A percentile compares a stretch with the other conserved stretches of the same genome.
Evolutionary conservation across 345 rosid genomes (phyloP).

Genomic region (Salix suchowensis): DNA sequence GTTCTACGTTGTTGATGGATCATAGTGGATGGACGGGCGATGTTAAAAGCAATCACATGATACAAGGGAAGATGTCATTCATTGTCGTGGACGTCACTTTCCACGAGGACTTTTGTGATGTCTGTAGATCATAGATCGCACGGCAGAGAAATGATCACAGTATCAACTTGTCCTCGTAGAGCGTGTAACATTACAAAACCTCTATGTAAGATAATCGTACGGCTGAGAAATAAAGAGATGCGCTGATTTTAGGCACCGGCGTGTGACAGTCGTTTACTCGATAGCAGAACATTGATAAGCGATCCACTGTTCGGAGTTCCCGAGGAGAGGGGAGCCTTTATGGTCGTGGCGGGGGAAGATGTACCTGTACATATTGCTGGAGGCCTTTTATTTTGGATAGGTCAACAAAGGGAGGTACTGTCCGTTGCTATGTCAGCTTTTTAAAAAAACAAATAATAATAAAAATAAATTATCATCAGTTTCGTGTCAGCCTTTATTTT

Average conservation of each 20-base stretch:
- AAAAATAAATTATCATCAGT: background rate
- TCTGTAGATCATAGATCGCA: background rate
- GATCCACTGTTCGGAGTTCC: background rate
- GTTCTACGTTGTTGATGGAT: background rate
- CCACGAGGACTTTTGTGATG: conserved; percentile 15
- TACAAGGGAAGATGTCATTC: conserved; percentile 3
- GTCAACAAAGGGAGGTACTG: background rate
- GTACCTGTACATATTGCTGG: background rate
- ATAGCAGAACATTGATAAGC: background rate
- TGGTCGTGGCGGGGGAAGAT: background rate
- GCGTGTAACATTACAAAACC: too few species aligned
- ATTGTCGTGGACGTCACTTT: background rate
- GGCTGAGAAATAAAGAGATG: background rate
- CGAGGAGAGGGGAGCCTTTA: background rate
- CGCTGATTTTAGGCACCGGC: background rate
- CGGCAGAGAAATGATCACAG: background rate
- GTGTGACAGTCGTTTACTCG: too few species aligned
- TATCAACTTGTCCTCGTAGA: background rate
- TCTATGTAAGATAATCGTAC: background rate
- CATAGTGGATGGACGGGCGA: background rate
- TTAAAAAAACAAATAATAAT: too few species aligned
- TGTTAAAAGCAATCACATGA: conserved; percentile 16
- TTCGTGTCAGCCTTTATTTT: background rate
- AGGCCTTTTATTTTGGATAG: background rate
- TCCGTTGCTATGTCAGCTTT: background rate